phyloP scores from a whole-genome alignment of 257 asterid species.

The Prunella vulgaris region DNA sequence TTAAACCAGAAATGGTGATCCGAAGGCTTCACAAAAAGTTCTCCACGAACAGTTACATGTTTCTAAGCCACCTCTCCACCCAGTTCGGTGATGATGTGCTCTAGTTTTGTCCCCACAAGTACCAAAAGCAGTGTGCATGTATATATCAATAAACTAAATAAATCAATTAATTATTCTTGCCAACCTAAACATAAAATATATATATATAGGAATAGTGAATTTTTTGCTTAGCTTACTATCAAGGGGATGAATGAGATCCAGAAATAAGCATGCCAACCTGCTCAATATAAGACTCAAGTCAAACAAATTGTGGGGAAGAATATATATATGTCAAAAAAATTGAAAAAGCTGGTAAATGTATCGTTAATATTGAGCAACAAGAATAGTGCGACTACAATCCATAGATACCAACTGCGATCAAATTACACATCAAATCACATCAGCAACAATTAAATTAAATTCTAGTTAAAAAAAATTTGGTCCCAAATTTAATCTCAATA shows the following conservation, averaged over 20 bases:
- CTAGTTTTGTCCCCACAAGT: constrained; percentile 64
- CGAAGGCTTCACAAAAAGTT: constrained; percentile 47
- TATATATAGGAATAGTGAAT: background rate
- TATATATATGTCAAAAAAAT: background rate
- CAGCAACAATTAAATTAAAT: background rate
- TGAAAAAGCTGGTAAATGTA: constrained; percentile 11
- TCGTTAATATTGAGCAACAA: constrained; percentile 58
- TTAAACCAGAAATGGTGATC: constrained; percentile 62
- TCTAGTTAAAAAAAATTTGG: too few species aligned
- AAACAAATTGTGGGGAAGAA: too few species aligned
- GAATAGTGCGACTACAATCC: constrained; percentile 62
- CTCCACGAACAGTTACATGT: constrained; percentile 52
- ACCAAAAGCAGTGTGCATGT: constrained; percentile 53
- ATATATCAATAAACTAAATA: too few species aligned
- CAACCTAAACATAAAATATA: background rate
- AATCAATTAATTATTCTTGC: background rate
- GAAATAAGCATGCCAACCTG: constrained; percentile 75
- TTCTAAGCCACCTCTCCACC: constrained; percentile 49
- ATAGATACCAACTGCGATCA: constrained; percentile 78
- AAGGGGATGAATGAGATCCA: constrained; percentile 62
- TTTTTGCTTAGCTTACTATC: constrained; percentile 32
- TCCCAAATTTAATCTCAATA: background rate
- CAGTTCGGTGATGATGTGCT: constrained; percentile 53
- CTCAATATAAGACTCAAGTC: background rate
- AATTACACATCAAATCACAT: background rate